Evolutionary conservation across 1,284 basidiomycete genomes (phyloP).

Genomic region (Ceratobasidium sp.): DNA sequence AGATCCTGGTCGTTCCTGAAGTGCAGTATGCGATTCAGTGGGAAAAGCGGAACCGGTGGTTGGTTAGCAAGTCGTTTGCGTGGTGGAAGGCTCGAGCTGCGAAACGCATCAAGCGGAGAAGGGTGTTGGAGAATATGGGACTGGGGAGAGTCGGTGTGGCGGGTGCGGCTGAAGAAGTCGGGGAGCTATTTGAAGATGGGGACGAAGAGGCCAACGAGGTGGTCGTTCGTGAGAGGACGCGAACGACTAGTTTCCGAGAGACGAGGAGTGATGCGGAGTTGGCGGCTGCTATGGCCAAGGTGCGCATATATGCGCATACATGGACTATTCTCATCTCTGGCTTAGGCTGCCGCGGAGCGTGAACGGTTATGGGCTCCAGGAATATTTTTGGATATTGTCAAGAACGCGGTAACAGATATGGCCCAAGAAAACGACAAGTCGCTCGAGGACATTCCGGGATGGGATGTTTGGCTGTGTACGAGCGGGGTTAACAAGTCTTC

Average conservation of each 20-base stretch:
- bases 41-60: conserved; percentile 8
- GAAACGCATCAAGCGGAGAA: conserved; percentile 29
- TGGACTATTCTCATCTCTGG: background rate
- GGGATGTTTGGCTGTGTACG: conserved; percentile 35
- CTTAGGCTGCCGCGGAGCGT: conserved; percentile 26
- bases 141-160: conserved; percentile 31
- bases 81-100: conserved; percentile 26
- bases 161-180: conserved; percentile 33
- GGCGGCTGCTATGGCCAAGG: conserved; percentile 34
- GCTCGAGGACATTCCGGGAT: conserved; percentile 19
- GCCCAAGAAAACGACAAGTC: conserved; percentile 2
- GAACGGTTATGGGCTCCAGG: conserved; percentile 32
- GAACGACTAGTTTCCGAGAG: conserved; percentile 26
- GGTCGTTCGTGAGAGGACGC: background rate
- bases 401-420: background rate
- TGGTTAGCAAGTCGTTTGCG: background rate
- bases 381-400: conserved; percentile 28
- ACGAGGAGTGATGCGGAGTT: conserved; percentile 26
- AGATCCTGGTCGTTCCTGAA: conserved; percentile 30
- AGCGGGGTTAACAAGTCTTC: conserved; percentile 36
- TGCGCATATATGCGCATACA: background rate
- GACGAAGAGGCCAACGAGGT: background rate
- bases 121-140: conserved; percentile 37
- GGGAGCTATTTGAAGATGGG: conserved; percentile 33
- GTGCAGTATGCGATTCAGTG: conserved; percentile 24